Evolutionary conservation across 2,329 filamentous ascomycete species (phyloP), one percentile per base, ranked within the genome.

Genomic region (Cladosporium sp.): DNA sequence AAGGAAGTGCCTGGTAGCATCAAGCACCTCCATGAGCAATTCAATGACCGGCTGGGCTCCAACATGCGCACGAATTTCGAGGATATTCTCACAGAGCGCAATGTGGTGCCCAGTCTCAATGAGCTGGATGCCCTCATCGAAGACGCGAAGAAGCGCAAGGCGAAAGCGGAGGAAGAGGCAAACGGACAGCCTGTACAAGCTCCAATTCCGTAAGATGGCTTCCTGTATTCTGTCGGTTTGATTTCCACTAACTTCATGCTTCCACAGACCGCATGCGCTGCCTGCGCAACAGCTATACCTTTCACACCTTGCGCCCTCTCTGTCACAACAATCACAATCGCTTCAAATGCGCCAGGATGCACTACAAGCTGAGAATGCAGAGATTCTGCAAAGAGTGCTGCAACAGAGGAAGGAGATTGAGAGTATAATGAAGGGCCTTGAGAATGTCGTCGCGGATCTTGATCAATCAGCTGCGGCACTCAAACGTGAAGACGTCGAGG

Each of bases 51-150:
- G 69, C 74, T 89, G 62, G 85, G 87, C 69, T 82, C 84, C 68
- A 82, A 82, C 61, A 67, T 73, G 71, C 68, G 76, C 69, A 69
- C 73, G 62, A 85, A 89, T 69, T 89, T 89, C 74, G 85, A 88
- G n/a, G 81, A 82, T 56, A 86, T 89, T 65, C 70, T 89, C 67
- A 75, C 74, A 33, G 84, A 88, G 70, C 76, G 86, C 61, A 80
- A 85, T 66, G 86, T 87, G 1, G 80, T 89, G 6, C 75, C 79
- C 66, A 81, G 84, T 26, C 76, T 89, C 68, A 89, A 89, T 73
- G 85, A 86, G 64, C 77, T 89, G 68, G 87, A 89, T 72, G 78
- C 81, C 44, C 78, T 88, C 68, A 82, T 89, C 31, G 83, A 82
- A 31, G 86, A 88, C 68, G 87, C 86, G 12, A 83, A 81, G 71